phyloP scores from a whole-genome alignment of 805 yeast species.

The Candida sakaeoensis region DNA sequence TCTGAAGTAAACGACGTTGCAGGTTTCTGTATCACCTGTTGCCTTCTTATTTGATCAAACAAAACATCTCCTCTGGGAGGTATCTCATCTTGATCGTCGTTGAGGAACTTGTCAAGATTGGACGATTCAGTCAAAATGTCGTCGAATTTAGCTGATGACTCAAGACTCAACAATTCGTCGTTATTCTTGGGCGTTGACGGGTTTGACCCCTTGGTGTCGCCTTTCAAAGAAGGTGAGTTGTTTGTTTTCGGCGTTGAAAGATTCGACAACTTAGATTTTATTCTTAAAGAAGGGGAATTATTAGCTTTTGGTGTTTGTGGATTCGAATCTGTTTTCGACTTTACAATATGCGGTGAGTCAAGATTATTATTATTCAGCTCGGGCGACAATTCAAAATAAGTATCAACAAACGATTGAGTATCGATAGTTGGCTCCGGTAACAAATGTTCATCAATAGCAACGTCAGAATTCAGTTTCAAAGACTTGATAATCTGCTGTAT shows the following conservation, averaged over 20 bases:
- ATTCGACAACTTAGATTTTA: neutral
- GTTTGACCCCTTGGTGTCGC: no score
- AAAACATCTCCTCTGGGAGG: slow-evolving; percentile 14
- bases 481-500: slow-evolving; percentile 1
- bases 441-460: slow-evolving; percentile 1
- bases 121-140: neutral
- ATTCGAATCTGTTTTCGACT: neutral
- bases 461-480: neutral
- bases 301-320: neutral
- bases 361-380: slow-evolving; percentile 1
- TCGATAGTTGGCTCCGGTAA: slow-evolving; percentile 11
- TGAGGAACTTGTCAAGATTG: slow-evolving; percentile 8
- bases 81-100: slow-evolving; percentile 13
- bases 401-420: slow-evolving; percentile 8
- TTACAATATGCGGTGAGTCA: neutral
- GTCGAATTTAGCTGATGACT: neutral
- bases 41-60: slow-evolving; percentile 5
- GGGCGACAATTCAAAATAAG: slow-evolving; percentile 5
- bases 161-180: no score
- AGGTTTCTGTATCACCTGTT: neutral
- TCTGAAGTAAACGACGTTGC: no score
- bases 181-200: no score
- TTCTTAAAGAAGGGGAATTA: neutral
- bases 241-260: neutral
- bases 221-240: slow-evolving; percentile 7